These are phyloP conservation scores for Tetragonia tetragonoides DNA, from an alignment of 148 eudicot species.

Conservation along the genomic window DNA sequence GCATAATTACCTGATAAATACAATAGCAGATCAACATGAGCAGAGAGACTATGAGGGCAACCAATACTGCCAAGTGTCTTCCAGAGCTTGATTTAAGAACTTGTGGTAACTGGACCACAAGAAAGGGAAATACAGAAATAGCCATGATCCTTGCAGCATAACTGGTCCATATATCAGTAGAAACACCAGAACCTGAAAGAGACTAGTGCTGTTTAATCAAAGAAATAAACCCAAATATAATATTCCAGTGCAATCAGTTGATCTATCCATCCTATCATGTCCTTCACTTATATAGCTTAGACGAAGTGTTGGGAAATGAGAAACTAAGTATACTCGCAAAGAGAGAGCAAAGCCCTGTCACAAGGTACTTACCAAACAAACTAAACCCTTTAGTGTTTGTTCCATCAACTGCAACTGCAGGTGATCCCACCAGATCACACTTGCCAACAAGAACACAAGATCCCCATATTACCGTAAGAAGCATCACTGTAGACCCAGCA, in stretches of 20 bases:
- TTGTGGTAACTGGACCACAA: conserved; percentile 80
- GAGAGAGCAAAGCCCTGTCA: background rate
- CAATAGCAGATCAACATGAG: conserved; percentile 63
- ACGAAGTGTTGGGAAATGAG: too few relatives aligned
- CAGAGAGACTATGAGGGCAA: conserved; percentile 50
- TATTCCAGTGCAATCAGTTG: too few relatives aligned
- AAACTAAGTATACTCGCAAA: too few relatives aligned
- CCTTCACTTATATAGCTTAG: too few relatives aligned
- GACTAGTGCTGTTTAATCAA: too few relatives aligned
- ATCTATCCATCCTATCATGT: too few relatives aligned
- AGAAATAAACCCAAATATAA: too few relatives aligned
- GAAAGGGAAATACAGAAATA: conserved; percentile 62
- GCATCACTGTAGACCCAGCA: conserved; percentile 97
- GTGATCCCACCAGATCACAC: conserved; percentile 55
- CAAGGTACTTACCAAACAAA: conserved; percentile 45
- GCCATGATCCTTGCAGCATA: conserved; percentile 87
- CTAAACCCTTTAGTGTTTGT: conserved; percentile 59
- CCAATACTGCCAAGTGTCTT: conserved; percentile 50
- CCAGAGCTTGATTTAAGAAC: conserved; percentile 56
- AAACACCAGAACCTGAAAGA: conserved; percentile 68
- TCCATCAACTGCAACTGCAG: conserved; percentile 55
- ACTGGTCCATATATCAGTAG: conserved; percentile 91
- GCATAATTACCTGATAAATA: conserved; percentile 65
- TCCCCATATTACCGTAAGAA: conserved; percentile 88
- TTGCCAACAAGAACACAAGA: conserved; percentile 78